A percentile compares a stretch with the other conserved stretches of the same genome.
Conservation (phyloP, 2,329 filamentous ascomycete species). For the Hypomyces rosellus region DNA sequence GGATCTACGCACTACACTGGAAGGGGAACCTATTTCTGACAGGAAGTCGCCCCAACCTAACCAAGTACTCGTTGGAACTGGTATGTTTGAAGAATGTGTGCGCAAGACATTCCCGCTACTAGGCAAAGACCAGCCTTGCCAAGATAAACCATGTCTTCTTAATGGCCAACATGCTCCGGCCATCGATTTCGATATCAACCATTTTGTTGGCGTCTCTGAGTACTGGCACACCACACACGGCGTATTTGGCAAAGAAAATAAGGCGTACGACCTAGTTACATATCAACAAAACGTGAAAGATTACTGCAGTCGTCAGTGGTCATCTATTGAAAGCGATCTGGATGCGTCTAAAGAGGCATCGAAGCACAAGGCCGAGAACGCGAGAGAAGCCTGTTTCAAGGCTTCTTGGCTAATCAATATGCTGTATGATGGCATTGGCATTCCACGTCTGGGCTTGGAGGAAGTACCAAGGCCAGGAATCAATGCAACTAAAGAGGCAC, state of each 20-base stretch:
- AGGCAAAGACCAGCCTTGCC: slow-evolving; percentile 80
- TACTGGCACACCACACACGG: slow-evolving; percentile 99
- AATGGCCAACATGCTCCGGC: slow-evolving; percentile 89
- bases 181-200: slow-evolving; percentile 95
- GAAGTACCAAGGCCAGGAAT: slow-evolving; percentile 43
- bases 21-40: slow-evolving; percentile 51
- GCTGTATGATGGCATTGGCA: slow-evolving; percentile 89
- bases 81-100: slow-evolving; percentile 79
- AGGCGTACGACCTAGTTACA: slow-evolving; percentile 81
- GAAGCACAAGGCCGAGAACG: slow-evolving; percentile 71
- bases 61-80: slow-evolving; percentile 69
- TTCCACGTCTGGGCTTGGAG: slow-evolving; percentile 79
- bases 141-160: slow-evolving; percentile 77
- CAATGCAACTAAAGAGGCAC: slow-evolving; percentile 67
- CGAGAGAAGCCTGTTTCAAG: slow-evolving; percentile 91
- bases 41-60: slow-evolving; percentile 32
- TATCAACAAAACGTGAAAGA: slow-evolving; percentile 81
- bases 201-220: slow-evolving; percentile 95
- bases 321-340: slow-evolving; percentile 62
- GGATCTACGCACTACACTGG: slow-evolving; percentile 65
- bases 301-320: slow-evolving; percentile 83
- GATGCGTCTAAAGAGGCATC: slow-evolving; percentile 62
- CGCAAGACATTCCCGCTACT: slow-evolving; percentile 76
- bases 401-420: slow-evolving; percentile 97
- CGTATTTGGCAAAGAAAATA: slow-evolving; percentile 73